Evolutionary conservation across 2,329 filamentous ascomycete species (phyloP), one percentile per base, ranked within the genome.

Genomic region (Exophiala phaeomuriformis): DNA sequence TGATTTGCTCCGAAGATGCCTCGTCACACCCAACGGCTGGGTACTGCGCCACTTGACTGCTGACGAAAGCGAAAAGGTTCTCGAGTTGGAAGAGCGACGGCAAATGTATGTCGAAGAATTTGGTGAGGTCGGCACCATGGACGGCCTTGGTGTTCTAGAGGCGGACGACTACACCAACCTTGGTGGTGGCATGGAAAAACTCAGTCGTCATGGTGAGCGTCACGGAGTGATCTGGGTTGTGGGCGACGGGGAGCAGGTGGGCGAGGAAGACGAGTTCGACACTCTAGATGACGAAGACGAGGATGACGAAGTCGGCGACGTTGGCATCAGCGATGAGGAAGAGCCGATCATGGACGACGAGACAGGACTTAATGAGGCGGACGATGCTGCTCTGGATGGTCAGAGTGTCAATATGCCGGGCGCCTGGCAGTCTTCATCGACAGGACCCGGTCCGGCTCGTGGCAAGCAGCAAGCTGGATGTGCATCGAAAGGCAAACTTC

Each of bases 11-110:
- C 64, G 68, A 30, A 67, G 70, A 35, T 71, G 70, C 49, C 61
- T 76, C 29, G 71, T 76, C 49, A 75, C 70, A 7, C 73, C 74
- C 8, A 66, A 68, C 28, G 73, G 74, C 2, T 70, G 68, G 49
- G 67, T 75, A 3, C 63, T 76, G 28, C 69, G 69, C 41, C 72
- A 75, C 58, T 61, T 77, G 8, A 69, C 69, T 3, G 57, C 64
- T 2, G 71, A 73, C n/a, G 74, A 76, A 60, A 72, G 74, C 55
- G 68, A 73, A 12, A 68, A 67, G 27, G 72, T 74, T 40, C 64
- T 76, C 1, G 67, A 67, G n/a, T 63, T 76, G 4, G 72, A 75
- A 58, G 71, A 71, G 53, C 66, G 63, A 49, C 19, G 59, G 64
- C 7, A 69, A 69, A 54, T 65, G 63, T 36, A 68, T 67, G 42